These are phyloP conservation scores for Camillea tinctor DNA, from an alignment of 2,329 filamentous ascomycete species.

Conservation along the genomic window DNA sequence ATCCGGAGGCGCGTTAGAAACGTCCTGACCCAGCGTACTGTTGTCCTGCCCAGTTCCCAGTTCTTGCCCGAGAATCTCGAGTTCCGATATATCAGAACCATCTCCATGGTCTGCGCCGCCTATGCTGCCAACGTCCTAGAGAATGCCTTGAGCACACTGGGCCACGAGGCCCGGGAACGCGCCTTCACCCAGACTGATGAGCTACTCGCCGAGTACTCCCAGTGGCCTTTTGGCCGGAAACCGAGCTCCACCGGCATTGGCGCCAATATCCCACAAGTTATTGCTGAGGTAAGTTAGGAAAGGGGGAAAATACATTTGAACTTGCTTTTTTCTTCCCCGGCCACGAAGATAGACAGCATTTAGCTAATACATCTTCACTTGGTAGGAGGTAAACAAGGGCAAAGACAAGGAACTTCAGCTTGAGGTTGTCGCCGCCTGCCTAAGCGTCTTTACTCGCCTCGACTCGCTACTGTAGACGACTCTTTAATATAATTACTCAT, in stretches of 20 bases:
- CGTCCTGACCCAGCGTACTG: constrained; percentile 88
- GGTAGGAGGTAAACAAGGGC: constrained; percentile 71
- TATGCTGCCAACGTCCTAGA: constrained; percentile 98
- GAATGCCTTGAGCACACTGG: constrained; percentile 91
- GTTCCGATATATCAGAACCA: constrained; percentile 87
- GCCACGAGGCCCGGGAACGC: constrained; percentile 89
- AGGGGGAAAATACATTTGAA: background rate
- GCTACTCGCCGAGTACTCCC: constrained; percentile 90
- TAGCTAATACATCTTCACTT: constrained; percentile 7
- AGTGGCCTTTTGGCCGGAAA: constrained; percentile 92
- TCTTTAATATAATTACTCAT: constrained; percentile 7
- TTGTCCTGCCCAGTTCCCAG: constrained; percentile 80
- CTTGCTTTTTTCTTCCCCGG: background rate
- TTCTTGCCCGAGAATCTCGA: constrained; percentile 94
- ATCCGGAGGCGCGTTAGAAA: constrained; percentile 90
- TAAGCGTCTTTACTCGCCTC: constrained; percentile 96
- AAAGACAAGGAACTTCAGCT: constrained; percentile 96
- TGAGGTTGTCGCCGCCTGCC: constrained; percentile 93
- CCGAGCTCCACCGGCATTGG: constrained; percentile 79
- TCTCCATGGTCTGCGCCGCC: constrained; percentile 95
- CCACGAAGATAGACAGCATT: background rate
- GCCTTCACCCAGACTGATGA: constrained; percentile 98
- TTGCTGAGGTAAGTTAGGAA: constrained; percentile 66
- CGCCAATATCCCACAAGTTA: constrained; percentile 84
- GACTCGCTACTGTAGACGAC: constrained; percentile 80